Percentiles rank a stretch among this genome's conserved stretches.
Conservation (phyloP, 2,329 filamentous ascomycete species). For the Fusarium mundagurra region DNA sequence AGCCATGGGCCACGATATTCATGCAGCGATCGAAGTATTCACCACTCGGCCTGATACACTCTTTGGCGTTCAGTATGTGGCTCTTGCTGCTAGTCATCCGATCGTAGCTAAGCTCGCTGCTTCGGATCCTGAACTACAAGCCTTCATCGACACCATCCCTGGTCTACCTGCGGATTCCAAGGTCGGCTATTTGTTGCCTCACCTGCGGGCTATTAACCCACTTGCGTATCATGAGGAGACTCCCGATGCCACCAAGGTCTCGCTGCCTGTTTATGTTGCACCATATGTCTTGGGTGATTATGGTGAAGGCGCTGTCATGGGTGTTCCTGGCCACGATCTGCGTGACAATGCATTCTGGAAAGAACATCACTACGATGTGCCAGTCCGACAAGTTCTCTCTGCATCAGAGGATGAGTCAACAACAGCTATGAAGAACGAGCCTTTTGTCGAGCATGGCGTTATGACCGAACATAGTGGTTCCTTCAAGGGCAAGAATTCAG, state of each 20-base stretch:
- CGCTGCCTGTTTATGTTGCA: slow-evolving; percentile 81
- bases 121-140: slow-evolving; percentile 68
- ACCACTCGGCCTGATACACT: slow-evolving; percentile 88
- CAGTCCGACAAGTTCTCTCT: slow-evolving; percentile 71
- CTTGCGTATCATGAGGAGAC: slow-evolving; percentile 65
- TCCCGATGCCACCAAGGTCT: slow-evolving; percentile 61
- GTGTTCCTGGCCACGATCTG: slow-evolving; percentile 85
- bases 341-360: slow-evolving; percentile 85
- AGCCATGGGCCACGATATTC: slow-evolving; percentile 52
- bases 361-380: slow-evolving; percentile 69
- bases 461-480: slow-evolving; percentile 73
- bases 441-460: slow-evolving; percentile 72
- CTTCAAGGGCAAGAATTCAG: slow-evolving; percentile 71
- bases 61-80: slow-evolving; percentile 87
- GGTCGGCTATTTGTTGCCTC: slow-evolving; percentile 73
- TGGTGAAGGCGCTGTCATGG: slow-evolving; percentile 90
- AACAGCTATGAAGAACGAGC: slow-evolving; percentile 56
- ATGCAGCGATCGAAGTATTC: slow-evolving; percentile 73
- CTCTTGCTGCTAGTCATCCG: slow-evolving; percentile 78
- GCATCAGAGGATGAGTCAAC: slow-evolving; percentile 60
- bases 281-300: slow-evolving; percentile 88
- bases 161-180: slow-evolving; percentile 65
- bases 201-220: slow-evolving; percentile 72
- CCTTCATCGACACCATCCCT: slow-evolving; percentile 73
- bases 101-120: slow-evolving; percentile 71